Evolutionary conservation across 306 rosid genomes (phyloP).

Genomic region (Acacia melanoxylon): DNA sequence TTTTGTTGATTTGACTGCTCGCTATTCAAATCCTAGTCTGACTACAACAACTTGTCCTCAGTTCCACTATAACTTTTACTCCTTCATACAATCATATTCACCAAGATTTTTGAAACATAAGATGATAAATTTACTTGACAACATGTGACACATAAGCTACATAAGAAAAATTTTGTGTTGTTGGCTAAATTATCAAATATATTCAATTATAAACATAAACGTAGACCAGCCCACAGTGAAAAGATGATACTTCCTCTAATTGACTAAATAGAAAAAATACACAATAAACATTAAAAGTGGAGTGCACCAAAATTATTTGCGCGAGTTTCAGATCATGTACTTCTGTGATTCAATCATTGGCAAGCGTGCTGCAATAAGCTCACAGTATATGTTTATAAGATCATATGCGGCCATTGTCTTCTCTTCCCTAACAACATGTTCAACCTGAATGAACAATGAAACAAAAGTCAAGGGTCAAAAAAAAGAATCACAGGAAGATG

Average conservation of each 20-base stretch:
- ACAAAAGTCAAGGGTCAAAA: constrained; percentile 15
- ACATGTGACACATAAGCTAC: not conserved
- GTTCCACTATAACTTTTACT: not conserved
- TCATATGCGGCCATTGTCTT: constrained; percentile 85
- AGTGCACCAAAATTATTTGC: not conserved
- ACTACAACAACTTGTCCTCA: constrained; percentile 17
- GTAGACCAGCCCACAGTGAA: not conserved
- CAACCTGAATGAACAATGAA: constrained; percentile 62
- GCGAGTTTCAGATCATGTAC: constrained; percentile 46
- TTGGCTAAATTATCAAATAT: not conserved
- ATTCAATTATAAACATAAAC: not conserved
- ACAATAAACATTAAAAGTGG: not conserved
- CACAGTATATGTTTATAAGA: constrained; percentile 88
- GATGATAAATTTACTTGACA: not conserved
- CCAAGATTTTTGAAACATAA: not conserved
- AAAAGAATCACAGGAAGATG: not conserved
- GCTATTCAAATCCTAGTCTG: not conserved
- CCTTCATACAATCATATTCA: not conserved
- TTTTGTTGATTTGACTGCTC: constrained; percentile 4
- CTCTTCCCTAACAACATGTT: constrained; percentile 94
- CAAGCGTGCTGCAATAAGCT: constrained; percentile 82
- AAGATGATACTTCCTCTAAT: not conserved
- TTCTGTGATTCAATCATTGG: constrained; percentile 90
- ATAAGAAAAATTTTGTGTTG: not conserved
- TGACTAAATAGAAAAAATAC: not conserved